Conservation (phyloP, 1,284 basidiomycete genomes). For the Mycena sp. region DNA sequence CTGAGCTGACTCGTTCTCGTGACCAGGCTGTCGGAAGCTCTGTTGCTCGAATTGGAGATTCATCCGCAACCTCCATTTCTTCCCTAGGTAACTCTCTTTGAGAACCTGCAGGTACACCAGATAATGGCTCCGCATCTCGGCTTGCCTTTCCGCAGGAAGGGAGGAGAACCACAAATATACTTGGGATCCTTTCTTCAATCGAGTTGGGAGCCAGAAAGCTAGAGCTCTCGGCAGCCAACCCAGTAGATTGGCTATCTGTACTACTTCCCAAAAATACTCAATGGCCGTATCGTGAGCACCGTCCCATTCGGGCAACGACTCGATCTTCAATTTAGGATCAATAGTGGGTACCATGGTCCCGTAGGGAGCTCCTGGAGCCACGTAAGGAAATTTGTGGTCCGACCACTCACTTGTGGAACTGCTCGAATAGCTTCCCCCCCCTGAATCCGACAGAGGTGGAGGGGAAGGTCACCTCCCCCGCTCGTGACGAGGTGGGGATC, state of each 20-base stretch:
- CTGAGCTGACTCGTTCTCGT: neutral
- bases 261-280: neutral
- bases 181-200: neutral
- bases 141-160: neutral
- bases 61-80: neutral
- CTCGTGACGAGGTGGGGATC: too few species aligned
- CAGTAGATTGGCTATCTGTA: neutral
- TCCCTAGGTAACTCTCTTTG: neutral
- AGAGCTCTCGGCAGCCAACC: neutral
- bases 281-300: neutral
- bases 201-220: neutral
- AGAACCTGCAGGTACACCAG: neutral
- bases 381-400: neutral
- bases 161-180: neutral
- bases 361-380: constrained; percentile 2
- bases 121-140: neutral
- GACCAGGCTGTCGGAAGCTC: neutral
- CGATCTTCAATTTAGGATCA: constrained; percentile 10
- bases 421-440: neutral
- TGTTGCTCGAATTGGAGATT: neutral
- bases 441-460: too few species aligned
- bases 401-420: too few species aligned
- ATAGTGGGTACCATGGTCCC: neutral
- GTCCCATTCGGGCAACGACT: constrained; percentile 2
- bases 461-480: too few species aligned